These are phyloP conservation scores for Globisporangium takayamanum DNA, from an alignment of 352 stramenopile species.

Conservation along the genomic window DNA sequence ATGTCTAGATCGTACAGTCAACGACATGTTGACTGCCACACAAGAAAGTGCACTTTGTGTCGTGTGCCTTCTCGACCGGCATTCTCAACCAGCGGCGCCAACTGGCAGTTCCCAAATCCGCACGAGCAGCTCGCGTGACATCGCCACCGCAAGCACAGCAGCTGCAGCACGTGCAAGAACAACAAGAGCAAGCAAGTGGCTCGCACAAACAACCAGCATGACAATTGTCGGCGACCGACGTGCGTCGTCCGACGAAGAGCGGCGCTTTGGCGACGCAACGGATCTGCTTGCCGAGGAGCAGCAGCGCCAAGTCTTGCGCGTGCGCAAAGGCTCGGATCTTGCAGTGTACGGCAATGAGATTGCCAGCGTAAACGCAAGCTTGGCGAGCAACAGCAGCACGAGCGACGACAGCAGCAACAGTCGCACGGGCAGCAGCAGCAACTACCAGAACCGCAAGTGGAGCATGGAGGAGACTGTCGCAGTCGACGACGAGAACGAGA, in stretches of 20 bases:
- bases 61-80: too few relatives aligned
- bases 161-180: background rate
- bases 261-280: slow-evolving; percentile 6
- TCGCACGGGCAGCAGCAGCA: slow-evolving; percentile 17
- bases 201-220: background rate
- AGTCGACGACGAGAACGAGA: slow-evolving; percentile 66
- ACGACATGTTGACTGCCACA: background rate
- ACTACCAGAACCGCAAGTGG: slow-evolving; percentile 83
- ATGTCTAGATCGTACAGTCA: slow-evolving; percentile 2
- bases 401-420: slow-evolving; percentile 19
- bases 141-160: too few relatives aligned
- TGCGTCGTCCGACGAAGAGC: slow-evolving; percentile 13
- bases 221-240: background rate
- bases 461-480: slow-evolving; percentile 77
- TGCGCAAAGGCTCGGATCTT: slow-evolving; percentile 56
- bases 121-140: too few relatives aligned
- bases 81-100: too few relatives aligned
- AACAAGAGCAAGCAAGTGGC: background rate
- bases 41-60: too few relatives aligned
- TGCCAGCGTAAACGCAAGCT: slow-evolving; percentile 29
- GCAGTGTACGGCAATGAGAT: slow-evolving; percentile 52
- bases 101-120: too few relatives aligned
- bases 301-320: slow-evolving; percentile 49
- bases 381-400: slow-evolving; percentile 29
- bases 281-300: slow-evolving; percentile 31